Conservation (phyloP, 306 rosid species). For the Dryas drummondii region DNA sequence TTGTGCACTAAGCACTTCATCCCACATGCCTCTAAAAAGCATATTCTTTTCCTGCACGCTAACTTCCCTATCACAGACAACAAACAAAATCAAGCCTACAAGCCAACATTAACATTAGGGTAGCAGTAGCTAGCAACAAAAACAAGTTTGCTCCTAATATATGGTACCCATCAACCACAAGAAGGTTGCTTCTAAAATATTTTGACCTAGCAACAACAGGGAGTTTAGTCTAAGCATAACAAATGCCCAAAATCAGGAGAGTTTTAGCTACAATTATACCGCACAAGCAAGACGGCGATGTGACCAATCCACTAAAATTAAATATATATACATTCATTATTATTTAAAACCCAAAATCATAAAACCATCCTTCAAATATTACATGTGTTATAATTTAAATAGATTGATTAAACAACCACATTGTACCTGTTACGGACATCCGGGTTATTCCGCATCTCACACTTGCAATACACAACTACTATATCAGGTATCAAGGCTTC, state of each 20-base stretch:
- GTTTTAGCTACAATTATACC: conserved; percentile 19
- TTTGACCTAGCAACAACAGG: conserved; percentile 72
- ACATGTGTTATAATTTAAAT: too few species aligned
- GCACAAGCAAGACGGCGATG: conserved; percentile 78
- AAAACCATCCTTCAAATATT: too few species aligned
- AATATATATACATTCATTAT: too few species aligned
- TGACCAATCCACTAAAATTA: too few species aligned
- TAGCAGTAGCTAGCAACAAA: not conserved
- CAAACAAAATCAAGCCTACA: conserved; percentile 2
- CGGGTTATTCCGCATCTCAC: conserved; percentile 93
- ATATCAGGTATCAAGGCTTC: conserved; percentile 84
- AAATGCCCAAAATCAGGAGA: not conserved
- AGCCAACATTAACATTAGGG: not conserved
- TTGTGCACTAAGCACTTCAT: not conserved
- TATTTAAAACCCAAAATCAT: conserved; percentile 1
- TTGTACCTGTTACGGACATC: conserved; percentile 42
- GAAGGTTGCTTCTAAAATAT: not conserved
- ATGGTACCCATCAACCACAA: conserved; percentile 7
- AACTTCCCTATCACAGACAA: conserved; percentile 6
- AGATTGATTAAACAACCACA: too few species aligned
- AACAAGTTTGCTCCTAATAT: not conserved
- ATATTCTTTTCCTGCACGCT: not conserved
- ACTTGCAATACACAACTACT: conserved; percentile 95
- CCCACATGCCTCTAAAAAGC: not conserved
- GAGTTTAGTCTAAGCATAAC: conserved; percentile 32